Base-by-base conservation (phyloP, 345 rosid genomes). In the Lepidium didymum region DNA sequence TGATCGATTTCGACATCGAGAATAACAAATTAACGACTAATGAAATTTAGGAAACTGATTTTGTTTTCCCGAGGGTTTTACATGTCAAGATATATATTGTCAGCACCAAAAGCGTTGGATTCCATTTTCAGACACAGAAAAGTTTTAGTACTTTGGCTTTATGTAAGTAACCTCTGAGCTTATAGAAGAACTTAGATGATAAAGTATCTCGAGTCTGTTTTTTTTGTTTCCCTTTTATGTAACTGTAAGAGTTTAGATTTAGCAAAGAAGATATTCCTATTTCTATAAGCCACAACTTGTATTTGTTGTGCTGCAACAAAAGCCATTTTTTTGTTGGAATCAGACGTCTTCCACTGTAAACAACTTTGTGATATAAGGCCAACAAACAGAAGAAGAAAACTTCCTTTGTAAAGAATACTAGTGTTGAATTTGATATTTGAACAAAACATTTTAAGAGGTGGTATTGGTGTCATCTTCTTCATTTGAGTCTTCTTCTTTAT, bases 401-500 rank as follows among this genome's bases (percentile, higher is more conserved):
- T 10, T 9, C 43, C 35, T 25, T 38, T 31, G 37, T 27, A 11
- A 72, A 71, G 16, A 74, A 23, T 51, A 25, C 36, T 53, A 67
- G 29, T 53, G 9, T 10, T 53, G 68, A 58, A 25, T 23, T 40
- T 41, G 65, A 27, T 27, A 3, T 18, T 33, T 37, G 45, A 46
- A 46, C 37, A 58, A 29, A 6, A 51, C 10, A 23, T 57, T 46
- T 43, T 47, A 65, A 41, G 47, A 1, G 34, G 50, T 59, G 15
- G 72, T 58, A 11, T 10, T 58, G 21, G 62, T 67, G 43, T 59
- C 77, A 34, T 74, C 43, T 42, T 33, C 72, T 35, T 59, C 68
- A n/a, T 44, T 56, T 8, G 77, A 64, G 46, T 73, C 81, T 50
- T 88, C 83, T 50, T 88, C 90, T 21, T 85, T 75, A 76, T 82